Percentiles rank a stretch among this genome's conserved stretches.
Evolutionary conservation across 805 yeast species (phyloP).

Genomic region (Metschnikowia hibisci): DNA sequence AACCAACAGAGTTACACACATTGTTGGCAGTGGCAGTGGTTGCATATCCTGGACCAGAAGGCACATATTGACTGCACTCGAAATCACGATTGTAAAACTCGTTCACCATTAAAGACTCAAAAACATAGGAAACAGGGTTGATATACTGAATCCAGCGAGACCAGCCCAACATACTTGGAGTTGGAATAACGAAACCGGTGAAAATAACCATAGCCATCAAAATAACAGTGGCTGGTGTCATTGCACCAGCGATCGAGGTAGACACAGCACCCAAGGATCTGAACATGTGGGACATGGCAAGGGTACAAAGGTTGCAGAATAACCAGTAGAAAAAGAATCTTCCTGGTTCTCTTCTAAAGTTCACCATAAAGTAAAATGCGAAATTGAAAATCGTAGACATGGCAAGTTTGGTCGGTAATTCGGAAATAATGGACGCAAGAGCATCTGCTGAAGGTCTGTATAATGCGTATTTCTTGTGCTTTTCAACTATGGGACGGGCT

Average conservation of each 20-base stretch:
- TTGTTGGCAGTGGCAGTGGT: conserved; percentile 32
- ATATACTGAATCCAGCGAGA: conserved; percentile 39
- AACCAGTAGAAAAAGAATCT: conserved; percentile 38
- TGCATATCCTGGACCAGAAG: conserved; percentile 54
- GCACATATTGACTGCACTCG: conserved; percentile 54
- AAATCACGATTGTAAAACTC: conserved; percentile 60
- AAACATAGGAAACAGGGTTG: conserved; percentile 39
- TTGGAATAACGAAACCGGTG: conserved; percentile 45
- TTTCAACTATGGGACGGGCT: conserved; percentile 61
- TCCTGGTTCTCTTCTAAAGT: conserved; percentile 35
- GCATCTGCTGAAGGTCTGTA: conserved; percentile 77
- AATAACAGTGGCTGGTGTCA: conserved; percentile 44
- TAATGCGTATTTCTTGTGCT: conserved; percentile 68
- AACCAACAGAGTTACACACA: conserved; percentile 61
- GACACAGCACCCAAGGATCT: conserved; percentile 42
- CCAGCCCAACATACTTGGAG: conserved; percentile 34
- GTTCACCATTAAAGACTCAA: conserved; percentile 58
- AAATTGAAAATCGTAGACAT: conserved; percentile 33
- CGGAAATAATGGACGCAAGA: conserved; percentile 55
- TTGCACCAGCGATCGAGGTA: conserved; percentile 38
- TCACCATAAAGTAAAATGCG: conserved; percentile 27
- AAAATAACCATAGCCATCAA: conserved; percentile 53
- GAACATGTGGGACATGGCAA: conserved; percentile 38
- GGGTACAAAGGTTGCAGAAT: conserved; percentile 20
- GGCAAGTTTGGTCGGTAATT: conserved; percentile 54